Percentiles rank a stretch among this genome's conserved stretches.
phyloP scores from a whole-genome alignment of 176 grass and related monocot genomes.

The Alopecurus myosuroides region DNA sequence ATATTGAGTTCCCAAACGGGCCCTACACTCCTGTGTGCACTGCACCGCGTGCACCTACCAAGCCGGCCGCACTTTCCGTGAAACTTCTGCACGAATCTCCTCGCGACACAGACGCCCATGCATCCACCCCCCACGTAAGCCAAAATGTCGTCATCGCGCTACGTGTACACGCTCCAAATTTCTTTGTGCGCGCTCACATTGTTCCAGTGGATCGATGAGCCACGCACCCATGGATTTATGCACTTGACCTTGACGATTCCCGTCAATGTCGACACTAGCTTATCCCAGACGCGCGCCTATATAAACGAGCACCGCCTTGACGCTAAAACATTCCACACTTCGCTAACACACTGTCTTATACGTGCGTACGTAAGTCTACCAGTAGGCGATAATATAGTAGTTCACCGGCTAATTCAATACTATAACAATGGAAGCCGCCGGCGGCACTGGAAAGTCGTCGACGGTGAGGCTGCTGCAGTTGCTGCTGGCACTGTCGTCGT shows the following conservation, averaged over 20 bases:
- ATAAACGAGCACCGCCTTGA: background rate
- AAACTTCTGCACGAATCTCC: background rate
- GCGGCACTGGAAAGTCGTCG: background rate
- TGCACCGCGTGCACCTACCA: background rate
- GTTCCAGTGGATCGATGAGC: background rate
- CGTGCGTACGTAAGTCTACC: background rate
- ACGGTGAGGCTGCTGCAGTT: background rate
- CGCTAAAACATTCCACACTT: constrained; percentile 7
- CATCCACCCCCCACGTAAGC: background rate
- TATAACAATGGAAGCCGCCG: background rate
- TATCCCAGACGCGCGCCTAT: background rate
- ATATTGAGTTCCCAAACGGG: no score
- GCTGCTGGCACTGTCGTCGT: constrained; percentile 13
- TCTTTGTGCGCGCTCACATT: no score
- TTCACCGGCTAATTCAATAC: background rate
- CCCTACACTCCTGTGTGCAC: background rate
- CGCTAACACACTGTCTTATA: background rate
- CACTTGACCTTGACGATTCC: background rate
- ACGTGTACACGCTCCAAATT: background rate
- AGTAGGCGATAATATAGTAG: background rate
- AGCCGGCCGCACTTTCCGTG: background rate
- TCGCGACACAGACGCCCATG: background rate
- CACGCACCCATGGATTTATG: background rate
- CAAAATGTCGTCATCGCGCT: background rate
- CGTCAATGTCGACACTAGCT: background rate